A percentile compares a stretch with the other conserved stretches of the same genome.
Conservation (phyloP, 768 basidiomycete genomes). For the Chalciporus sphaerocephalus region DNA sequence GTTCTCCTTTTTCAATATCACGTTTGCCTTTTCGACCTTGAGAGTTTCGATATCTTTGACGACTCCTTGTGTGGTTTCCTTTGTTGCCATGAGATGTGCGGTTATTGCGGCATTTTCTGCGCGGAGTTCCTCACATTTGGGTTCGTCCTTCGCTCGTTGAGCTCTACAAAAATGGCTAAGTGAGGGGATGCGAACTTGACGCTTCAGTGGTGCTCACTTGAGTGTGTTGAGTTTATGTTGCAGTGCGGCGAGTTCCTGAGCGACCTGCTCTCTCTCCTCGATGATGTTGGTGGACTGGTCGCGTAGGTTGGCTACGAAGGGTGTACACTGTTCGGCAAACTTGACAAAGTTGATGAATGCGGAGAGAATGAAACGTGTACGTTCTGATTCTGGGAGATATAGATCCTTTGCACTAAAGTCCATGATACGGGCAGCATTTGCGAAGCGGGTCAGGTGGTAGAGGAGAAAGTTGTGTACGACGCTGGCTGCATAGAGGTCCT, state of each 20-base stretch:
- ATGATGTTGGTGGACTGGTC: slow-evolving; percentile 53
- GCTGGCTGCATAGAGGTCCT: slow-evolving; percentile 67
- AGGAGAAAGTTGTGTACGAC: slow-evolving; percentile 61
- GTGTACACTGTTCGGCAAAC: slow-evolving; percentile 72
- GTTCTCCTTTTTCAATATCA: slow-evolving; percentile 66
- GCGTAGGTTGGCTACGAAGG: slow-evolving; percentile 58
- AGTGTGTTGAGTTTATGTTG: slow-evolving; percentile 50
- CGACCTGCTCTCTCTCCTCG: slow-evolving; percentile 57
- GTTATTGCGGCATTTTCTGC: slow-evolving; percentile 59
- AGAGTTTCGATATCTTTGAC: slow-evolving; percentile 66
- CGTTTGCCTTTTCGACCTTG: slow-evolving; percentile 63
- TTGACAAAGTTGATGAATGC: slow-evolving; percentile 93
- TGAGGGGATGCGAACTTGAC: neutral
- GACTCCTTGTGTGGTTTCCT: slow-evolving; percentile 55
- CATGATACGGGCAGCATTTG: slow-evolving; percentile 65
- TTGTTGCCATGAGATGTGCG: slow-evolving; percentile 63
- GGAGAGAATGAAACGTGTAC: slow-evolving; percentile 72
- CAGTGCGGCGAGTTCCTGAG: slow-evolving; percentile 44
- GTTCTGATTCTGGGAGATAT: slow-evolving; percentile 63
- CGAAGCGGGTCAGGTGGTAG: slow-evolving; percentile 72
- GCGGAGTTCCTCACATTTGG: slow-evolving; percentile 55
- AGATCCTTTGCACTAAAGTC: slow-evolving; percentile 78
- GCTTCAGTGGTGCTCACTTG: slow-evolving; percentile 41
- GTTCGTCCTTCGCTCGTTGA: slow-evolving; percentile 65
- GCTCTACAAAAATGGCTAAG: slow-evolving; percentile 37